Evolutionary conservation across 139 green algal genomes (phyloP), one percentile per base, ranked within the genome.

Genomic region (Nannochloris sp.): DNA sequence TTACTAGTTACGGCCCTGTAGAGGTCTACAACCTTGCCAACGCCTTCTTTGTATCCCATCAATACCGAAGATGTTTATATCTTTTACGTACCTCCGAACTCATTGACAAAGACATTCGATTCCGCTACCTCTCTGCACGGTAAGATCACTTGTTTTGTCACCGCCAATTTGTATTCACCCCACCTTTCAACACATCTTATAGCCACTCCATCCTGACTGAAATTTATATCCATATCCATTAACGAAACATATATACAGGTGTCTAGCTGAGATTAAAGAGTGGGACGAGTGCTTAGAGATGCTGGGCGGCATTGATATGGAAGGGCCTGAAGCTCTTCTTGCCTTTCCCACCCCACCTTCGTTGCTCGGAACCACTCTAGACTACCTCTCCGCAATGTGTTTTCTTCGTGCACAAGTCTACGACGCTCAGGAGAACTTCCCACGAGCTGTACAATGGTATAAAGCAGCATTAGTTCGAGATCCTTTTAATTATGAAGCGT

Each of bases 401-500:
- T 68, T 93, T 38, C 78, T 98, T 62, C 73, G 91, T 0, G 92
- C 78, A 5, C 74, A 74, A 2, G 86, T 79, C 0, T 92, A 89
- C 57, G 81, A 95, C 19, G 84, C 84, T 2, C 64, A 94, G 70
- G 88, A 97, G 25, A 97, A 97, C 68, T 74, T 80, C 19, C 44
- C 61, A 1, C 61, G 75, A 1, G 88, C 83, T 2, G 61, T 83
- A 2, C 38, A 64, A 0, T 85, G 79, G 72, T 84, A 76, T 67
- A 39, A 61, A 6, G 67, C 53, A 19, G 89, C 90, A 3, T 65
- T 97, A 32, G 51, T 70, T 67, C 59, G 70, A 15, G 92, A 98
- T 73, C 80, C 92, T 1, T 96, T 90, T 68, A 97, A 92, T 72
- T 89, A 90, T 44, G 92, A 98, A 70, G 93, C 93, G 6, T 92